Conservation (phyloP, 1,284 basidiomycete species). For the Volvariella volvacea region DNA sequence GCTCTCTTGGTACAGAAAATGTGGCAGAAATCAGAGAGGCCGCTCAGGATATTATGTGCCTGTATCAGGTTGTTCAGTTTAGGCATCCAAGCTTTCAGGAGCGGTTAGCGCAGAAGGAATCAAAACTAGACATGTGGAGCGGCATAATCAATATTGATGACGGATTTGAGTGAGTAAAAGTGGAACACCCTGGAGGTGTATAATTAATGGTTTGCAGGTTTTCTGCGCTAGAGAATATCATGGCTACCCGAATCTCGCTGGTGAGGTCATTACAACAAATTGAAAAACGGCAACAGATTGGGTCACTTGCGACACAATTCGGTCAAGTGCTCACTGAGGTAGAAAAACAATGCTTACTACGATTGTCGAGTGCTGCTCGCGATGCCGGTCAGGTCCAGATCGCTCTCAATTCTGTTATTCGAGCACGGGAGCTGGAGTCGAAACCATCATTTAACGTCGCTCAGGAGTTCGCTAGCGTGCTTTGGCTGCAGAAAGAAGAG, state of each 20-base stretch:
- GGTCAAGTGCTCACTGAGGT: constrained; percentile 46
- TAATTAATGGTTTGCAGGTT: constrained; percentile 47
- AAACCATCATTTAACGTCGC: constrained; percentile 48
- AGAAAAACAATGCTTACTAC: constrained; percentile 69
- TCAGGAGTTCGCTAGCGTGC: constrained; percentile 82
- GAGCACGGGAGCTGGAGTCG: constrained; percentile 61
- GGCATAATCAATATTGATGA: constrained; percentile 42
- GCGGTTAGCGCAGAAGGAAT: constrained; percentile 26
- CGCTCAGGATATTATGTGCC: constrained; percentile 67
- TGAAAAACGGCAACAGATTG: constrained; percentile 68
- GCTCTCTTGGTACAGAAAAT: constrained; percentile 66
- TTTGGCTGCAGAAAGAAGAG: constrained; percentile 87
- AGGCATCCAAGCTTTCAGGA: constrained; percentile 30
- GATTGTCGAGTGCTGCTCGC: constrained; percentile 72
- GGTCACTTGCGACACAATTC: constrained; percentile 55
- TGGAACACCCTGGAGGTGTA: constrained; percentile 2
- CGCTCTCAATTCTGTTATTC: constrained; percentile 80
- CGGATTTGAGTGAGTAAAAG: constrained; percentile 57
- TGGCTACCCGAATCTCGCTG: constrained; percentile 81
- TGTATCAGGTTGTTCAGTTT: constrained; percentile 69
- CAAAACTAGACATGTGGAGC: constrained; percentile 28
- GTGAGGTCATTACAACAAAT: constrained; percentile 60
- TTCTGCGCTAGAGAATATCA: constrained; percentile 66
- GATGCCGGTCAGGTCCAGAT: constrained; percentile 68
- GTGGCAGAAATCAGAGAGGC: constrained; percentile 67